A percentile compares a stretch with the other conserved stretches of the same genome.
phyloP scores from a whole-genome alignment of 1,284 basidiomycete species.

The Ustilago esculenta region DNA sequence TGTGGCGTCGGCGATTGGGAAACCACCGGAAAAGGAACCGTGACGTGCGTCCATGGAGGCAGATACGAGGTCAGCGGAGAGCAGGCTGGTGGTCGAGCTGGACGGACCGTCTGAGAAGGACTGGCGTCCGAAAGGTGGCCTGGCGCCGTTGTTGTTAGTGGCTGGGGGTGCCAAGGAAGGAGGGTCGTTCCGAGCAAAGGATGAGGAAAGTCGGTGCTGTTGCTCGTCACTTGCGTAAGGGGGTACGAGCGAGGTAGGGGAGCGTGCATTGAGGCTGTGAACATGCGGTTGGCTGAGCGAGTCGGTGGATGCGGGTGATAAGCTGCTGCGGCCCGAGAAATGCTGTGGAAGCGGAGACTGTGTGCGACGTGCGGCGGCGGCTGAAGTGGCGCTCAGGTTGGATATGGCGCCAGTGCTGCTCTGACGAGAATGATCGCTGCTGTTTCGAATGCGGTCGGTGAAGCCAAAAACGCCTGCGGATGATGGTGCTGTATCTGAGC shows the following conservation, averaged over 20 bases:
- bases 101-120: slow-evolving; percentile 47
- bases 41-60: slow-evolving; percentile 13
- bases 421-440: slow-evolving; percentile 27
- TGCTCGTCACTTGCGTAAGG: slow-evolving; percentile 8
- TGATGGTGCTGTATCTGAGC: background rate
- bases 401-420: slow-evolving; percentile 25
- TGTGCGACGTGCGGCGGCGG: slow-evolving; percentile 5
- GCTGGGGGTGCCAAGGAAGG: slow-evolving; percentile 5
- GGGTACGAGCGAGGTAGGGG: slow-evolving; percentile 10
- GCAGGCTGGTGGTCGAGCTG: slow-evolving; percentile 5
- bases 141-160: background rate
- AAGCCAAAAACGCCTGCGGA: slow-evolving; percentile 10
- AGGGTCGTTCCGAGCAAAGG: slow-evolving; percentile 7
- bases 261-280: slow-evolving; percentile 3
- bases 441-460: slow-evolving; percentile 15
- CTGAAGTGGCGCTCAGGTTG: slow-evolving; percentile 14
- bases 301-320: slow-evolving; percentile 8
- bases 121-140: slow-evolving; percentile 47
- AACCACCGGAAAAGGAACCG: slow-evolving; percentile 29
- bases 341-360: slow-evolving; percentile 15
- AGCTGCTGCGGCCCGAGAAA: slow-evolving; percentile 1
- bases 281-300: slow-evolving; percentile 1
- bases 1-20: background rate
- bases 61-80: slow-evolving; percentile 12
- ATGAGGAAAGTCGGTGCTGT: slow-evolving; percentile 25